A percentile compares a stretch with the other conserved stretches of the same genome.
phyloP scores from a whole-genome alignment of 768 basidiomycete genomes.

The Melanogaster broomeanus region DNA sequence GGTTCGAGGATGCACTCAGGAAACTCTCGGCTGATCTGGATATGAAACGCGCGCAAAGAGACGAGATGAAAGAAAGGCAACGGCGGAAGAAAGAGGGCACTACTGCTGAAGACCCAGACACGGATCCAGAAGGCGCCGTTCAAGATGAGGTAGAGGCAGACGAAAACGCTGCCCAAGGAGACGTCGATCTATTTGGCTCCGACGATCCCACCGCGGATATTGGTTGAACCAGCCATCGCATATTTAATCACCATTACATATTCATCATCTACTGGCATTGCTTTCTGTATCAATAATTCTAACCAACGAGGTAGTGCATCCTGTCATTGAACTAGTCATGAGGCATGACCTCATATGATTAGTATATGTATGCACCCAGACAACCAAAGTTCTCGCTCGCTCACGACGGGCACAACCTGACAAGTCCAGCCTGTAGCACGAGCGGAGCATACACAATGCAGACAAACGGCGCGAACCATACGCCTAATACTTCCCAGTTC shows the following conservation, averaged over 20 bases:
- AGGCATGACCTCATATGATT: neutral
- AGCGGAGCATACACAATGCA: constrained; percentile 80
- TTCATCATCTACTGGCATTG: neutral
- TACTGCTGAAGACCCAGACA: constrained; percentile 38
- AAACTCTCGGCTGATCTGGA: constrained; percentile 87
- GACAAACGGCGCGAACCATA: constrained; percentile 83
- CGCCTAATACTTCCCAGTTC: constrained; percentile 78
- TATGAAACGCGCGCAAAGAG: constrained; percentile 77
- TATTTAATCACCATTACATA: neutral
- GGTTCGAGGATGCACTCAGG: constrained; percentile 90
- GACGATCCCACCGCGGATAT: constrained; percentile 42
- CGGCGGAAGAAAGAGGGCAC: constrained; percentile 72
- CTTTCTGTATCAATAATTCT: neutral
- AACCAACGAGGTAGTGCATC: neutral
- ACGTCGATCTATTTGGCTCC: constrained; percentile 48
- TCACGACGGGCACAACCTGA: constrained; percentile 37
- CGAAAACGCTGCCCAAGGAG: constrained; percentile 19
- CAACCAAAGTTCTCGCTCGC: neutral
- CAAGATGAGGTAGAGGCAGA: constrained; percentile 38
- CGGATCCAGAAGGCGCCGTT: constrained; percentile 39
- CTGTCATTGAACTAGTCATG: neutral
- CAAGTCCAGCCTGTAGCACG: constrained; percentile 67
- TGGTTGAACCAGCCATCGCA: constrained; percentile 15
- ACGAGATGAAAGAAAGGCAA: constrained; percentile 77
- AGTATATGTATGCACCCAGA: neutral